phyloP scores from a whole-genome alignment of 345 rosid species.

The Salix udensis region DNA sequence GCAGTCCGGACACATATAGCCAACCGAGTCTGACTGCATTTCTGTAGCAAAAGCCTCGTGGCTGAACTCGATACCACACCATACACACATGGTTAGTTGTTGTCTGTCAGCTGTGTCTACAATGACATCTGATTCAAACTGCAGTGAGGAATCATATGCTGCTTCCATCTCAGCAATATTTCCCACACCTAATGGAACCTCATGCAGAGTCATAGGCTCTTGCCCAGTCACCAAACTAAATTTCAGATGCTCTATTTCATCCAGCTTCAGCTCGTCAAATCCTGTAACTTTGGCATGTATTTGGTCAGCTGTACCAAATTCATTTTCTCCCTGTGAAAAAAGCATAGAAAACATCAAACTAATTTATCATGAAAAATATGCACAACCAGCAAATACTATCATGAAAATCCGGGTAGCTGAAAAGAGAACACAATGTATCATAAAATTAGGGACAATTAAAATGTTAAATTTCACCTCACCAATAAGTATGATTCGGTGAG shows the following conservation, averaged over 20 bases:
- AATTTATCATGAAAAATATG: not conserved
- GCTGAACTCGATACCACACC: slow-evolving; percentile 67
- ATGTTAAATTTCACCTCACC: not conserved
- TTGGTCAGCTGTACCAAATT: slow-evolving; percentile 12
- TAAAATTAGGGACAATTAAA: not conserved
- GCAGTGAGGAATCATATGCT: slow-evolving; percentile 27
- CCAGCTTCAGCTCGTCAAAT: slow-evolving; percentile 47
- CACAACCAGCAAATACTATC: not conserved
- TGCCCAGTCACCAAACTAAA: slow-evolving; percentile 30
- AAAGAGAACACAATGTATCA: not conserved
- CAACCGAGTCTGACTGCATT: slow-evolving; percentile 57
- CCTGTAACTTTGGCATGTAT: slow-evolving; percentile 27
- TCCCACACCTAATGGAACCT: slow-evolving; percentile 30
- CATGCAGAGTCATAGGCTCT: slow-evolving; percentile 28
- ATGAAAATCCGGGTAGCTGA: not conserved
- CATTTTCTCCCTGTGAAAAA: slow-evolving; percentile 43
- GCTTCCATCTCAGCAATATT: slow-evolving; percentile 26
- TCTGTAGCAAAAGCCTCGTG: slow-evolving; percentile 48
- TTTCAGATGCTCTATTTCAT: slow-evolving; percentile 43
- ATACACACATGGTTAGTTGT: slow-evolving; percentile 41
- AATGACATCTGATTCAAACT: slow-evolving; percentile 35
- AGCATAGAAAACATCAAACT: slow-evolving; percentile 2
- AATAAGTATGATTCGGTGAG: not conserved
- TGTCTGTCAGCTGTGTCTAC: slow-evolving; percentile 18
- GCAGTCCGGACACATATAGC: slow-evolving; percentile 69